These are phyloP conservation scores for Oemleria cerasiformis DNA, from an alignment of 306 rosid genomes.

Conservation along the genomic window DNA sequence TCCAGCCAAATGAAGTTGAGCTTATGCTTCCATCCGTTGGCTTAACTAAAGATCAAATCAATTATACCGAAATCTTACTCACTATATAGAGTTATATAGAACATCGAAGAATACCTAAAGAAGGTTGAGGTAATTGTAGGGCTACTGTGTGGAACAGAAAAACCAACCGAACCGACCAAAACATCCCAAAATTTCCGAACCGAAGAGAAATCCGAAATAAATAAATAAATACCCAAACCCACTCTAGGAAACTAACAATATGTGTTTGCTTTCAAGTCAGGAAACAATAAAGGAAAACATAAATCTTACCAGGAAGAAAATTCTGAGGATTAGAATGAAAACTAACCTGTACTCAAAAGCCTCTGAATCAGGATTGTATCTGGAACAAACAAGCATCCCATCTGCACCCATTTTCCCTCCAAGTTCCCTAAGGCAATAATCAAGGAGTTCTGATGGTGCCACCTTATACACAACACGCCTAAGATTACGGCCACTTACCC, in stretches of 20 bases:
- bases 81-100: background rate
- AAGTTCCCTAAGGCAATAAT: conserved; percentile 71
- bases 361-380: conserved; percentile 64
- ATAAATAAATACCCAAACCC: no score
- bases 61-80: background rate
- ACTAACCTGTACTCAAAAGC: conserved; percentile 77
- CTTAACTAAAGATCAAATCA: background rate
- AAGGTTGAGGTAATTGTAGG: background rate
- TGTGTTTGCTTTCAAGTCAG: background rate
- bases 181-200: no score
- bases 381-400: conserved; percentile 69
- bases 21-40: background rate
- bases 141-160: no score
- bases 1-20: background rate
- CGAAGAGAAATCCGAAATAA: no score
- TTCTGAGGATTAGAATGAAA: conserved; percentile 3
- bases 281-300: background rate
- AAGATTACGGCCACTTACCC: conserved; percentile 80
- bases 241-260: background rate
- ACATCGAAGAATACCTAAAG: background rate
- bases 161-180: no score
- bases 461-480: conserved; percentile 82
- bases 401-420: conserved; percentile 69
- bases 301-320: background rate
- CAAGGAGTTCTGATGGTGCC: conserved; percentile 72